Base-by-base conservation (phyloP, 208 protist species). In the Leishmania martiniquensis region DNA sequence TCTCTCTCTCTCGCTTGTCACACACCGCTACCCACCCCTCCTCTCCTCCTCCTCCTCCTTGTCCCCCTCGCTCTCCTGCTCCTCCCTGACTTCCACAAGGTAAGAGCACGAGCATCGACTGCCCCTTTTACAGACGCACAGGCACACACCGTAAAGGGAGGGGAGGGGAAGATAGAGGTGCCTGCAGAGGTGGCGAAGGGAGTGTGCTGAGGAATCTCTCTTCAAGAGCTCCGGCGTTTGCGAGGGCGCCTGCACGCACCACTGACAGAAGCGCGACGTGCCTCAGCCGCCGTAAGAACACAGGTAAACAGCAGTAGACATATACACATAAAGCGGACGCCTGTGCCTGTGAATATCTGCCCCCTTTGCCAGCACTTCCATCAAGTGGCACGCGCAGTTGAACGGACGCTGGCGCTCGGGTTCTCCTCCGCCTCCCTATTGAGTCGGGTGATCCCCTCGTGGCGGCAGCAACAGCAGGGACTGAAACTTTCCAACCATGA, bases 401-500 rank as follows among this genome's bases (percentile, higher is more conserved):
- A n/a, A n/a, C n/a, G n/a, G n/a, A n/a, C n/a, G n/a, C n/a, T n/a
- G n/a, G n/a, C n/a, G n/a, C n/a, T n/a, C n/a, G n/a, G n/a, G n/a
- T n/a, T n/a, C n/a, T n/a, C n/a, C n/a, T n/a, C n/a, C n/a, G n/a
- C n/a, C n/a, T n/a, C n/a, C n/a, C n/a, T n/a, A n/a, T n/a, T n/a
- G n/a, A n/a, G n/a, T n/a, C n/a, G n/a, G n/a, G n/a, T n/a, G n/a
- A n/a, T n/a, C n/a, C n/a, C n/a, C n/a, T n/a, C n/a, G n/a, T n/a
- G n/a, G n/a, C n/a, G n/a, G 44, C 44, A 25, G 10, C 13, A 39
- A 5, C 29, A 39, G 67, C 67, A 42, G 67, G n/a, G n/a, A 29
- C 45, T 54, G 15, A 25, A 3, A 34, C 47, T 72, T 13, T 2
- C 54, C 6, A 29, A 37, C 76, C 42, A 93, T 93, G 89, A 80